phyloP scores from a whole-genome alignment of 306 rosid species.

The Vachellia collinsii region DNA sequence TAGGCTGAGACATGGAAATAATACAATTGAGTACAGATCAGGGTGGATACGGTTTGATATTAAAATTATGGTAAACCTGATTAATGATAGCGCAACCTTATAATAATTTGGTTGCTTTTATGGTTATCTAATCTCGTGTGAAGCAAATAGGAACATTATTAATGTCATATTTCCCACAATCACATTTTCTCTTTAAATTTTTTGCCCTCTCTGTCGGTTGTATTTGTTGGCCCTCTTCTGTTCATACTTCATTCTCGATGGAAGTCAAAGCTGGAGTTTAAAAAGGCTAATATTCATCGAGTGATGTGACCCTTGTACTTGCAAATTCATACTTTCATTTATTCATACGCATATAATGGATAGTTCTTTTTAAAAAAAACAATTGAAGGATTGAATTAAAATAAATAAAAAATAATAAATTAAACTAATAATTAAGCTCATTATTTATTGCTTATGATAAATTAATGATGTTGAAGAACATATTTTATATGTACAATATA shows the following conservation, averaged over 20 bases:
- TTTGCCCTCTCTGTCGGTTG: not conserved
- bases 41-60: conserved; percentile 35
- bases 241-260: not conserved
- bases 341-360: no score
- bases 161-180: not conserved
- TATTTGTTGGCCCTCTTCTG: not conserved
- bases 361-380: no score
- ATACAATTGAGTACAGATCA: conserved; percentile 4
- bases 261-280: not conserved
- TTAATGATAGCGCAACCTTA: conserved; percentile 26
- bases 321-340: not conserved
- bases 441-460: no score
- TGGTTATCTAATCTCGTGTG: not conserved
- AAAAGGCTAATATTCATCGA: not conserved
- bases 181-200: not conserved
- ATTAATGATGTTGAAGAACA: no score
- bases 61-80: conserved; percentile 34
- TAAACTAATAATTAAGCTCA: no score
- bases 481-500: no score
- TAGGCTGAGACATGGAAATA: conserved; percentile 1
- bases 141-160: conserved; percentile 16
- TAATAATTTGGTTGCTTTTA: conserved; percentile 27
- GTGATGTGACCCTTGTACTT: not conserved
- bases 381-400: no score
- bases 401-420: no score